phyloP scores from a whole-genome alignment of 2,329 filamentous ascomycete species.

The Epichloe uncinata region DNA sequence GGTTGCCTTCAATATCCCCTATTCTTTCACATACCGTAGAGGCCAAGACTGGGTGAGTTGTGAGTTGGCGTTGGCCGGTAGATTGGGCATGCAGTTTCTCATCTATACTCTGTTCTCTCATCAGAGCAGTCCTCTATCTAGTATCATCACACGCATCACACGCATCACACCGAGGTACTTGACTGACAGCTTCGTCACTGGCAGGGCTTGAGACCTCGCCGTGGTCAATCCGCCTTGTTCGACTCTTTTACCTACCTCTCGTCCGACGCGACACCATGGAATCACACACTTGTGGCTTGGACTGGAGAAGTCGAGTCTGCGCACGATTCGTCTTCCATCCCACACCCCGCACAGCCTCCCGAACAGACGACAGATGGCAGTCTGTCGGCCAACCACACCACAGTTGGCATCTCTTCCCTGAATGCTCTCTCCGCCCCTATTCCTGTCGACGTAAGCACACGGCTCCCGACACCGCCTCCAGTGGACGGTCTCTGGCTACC shows the following conservation, averaged over 20 bases:
- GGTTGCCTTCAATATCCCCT: constrained; percentile 49
- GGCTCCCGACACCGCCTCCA: constrained; percentile 42
- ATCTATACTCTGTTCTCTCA: no score
- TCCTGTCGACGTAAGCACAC: constrained; percentile 50
- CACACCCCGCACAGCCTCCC: constrained; percentile 31
- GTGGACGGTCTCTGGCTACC: constrained; percentile 59
- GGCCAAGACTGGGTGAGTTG: constrained; percentile 48
- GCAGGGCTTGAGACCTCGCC: constrained; percentile 62
- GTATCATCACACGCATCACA: no score
- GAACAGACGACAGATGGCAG: constrained; percentile 24
- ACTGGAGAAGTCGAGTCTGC: constrained; percentile 67
- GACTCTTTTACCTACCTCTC: constrained; percentile 83
- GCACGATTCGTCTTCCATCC: constrained; percentile 27
- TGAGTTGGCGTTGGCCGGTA: constrained; percentile 21
- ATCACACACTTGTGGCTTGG: constrained; percentile 88
- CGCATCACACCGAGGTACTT: no score
- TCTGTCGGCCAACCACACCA: constrained; percentile 15
- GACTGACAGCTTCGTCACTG: background rate
- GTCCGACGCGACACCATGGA: constrained; percentile 73
- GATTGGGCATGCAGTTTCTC: background rate
- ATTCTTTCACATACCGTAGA: constrained; percentile 44
- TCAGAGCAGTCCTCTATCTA: no score
- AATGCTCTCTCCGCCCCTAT: constrained; percentile 72
- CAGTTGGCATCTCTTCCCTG: constrained; percentile 39
- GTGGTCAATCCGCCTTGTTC: constrained; percentile 82